Evolutionary conservation across 129 eudicot genomes (phyloP).

Genomic region (Glebionis coronaria): DNA sequence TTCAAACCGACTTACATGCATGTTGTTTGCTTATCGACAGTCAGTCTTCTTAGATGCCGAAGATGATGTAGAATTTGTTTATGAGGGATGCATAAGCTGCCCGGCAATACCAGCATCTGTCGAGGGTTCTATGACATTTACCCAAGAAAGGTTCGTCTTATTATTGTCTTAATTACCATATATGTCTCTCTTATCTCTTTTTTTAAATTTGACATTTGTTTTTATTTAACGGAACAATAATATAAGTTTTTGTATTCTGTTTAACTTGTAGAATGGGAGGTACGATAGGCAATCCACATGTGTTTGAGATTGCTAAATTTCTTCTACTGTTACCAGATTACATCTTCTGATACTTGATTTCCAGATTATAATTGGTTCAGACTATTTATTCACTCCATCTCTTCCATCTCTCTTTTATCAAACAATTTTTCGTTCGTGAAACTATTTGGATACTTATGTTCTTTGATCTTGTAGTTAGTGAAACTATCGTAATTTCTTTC

Average conservation of each 20-base stretch:
- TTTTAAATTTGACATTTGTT: too few relatives aligned
- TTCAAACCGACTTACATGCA: background rate
- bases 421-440: too few relatives aligned
- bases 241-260: constrained; percentile 4
- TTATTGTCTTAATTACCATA: background rate
- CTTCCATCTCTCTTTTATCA: too few relatives aligned
- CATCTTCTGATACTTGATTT: constrained; percentile 54
- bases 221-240: background rate
- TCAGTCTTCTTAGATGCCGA: constrained; percentile 59
- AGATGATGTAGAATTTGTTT: constrained; percentile 65
- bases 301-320: constrained; percentile 62
- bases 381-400: constrained; percentile 1
- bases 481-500: too few relatives aligned
- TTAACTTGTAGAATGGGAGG: constrained; percentile 45
- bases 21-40: constrained; percentile 36
- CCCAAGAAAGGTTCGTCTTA: constrained; percentile 64
- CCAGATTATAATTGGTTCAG: background rate
- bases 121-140: constrained; percentile 80
- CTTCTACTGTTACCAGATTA: constrained; percentile 71
- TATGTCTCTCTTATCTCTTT: too few relatives aligned
- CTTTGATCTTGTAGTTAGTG: too few relatives aligned
- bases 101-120: constrained; percentile 50
- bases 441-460: too few relatives aligned
- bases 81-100: constrained; percentile 57
- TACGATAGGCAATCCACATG: constrained; percentile 55